phyloP scores from a whole-genome alignment of 371 early-diverging fungal species.

The Mucor saturninus region DNA sequence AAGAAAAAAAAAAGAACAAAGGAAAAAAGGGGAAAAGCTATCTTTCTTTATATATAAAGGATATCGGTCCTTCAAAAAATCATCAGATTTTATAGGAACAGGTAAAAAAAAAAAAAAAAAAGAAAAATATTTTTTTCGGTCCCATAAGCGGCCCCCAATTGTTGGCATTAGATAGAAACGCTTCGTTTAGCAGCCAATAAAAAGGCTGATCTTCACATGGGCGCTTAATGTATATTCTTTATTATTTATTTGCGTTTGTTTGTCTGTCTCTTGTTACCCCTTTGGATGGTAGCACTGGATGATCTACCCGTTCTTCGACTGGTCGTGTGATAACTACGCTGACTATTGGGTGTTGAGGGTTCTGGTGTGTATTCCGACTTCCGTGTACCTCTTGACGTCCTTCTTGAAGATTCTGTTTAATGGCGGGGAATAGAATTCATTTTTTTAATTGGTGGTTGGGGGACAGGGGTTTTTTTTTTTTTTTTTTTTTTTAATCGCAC shows the following conservation, averaged over 20 bases:
- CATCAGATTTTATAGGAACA: neutral
- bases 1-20: constrained; percentile 3
- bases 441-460: constrained; percentile 8
- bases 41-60: neutral
- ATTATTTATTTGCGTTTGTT: constrained; percentile 27
- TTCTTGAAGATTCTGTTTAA: constrained; percentile 24
- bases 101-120: neutral
- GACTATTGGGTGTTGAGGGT: constrained; percentile 13
- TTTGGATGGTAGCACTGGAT: constrained; percentile 8
- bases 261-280: constrained; percentile 30
- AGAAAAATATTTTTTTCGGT: neutral
- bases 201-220: neutral
- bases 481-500: neutral
- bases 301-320: constrained; percentile 27
- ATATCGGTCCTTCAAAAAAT: neutral
- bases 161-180: neutral
- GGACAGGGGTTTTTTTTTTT: neutral
- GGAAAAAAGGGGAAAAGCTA: neutral
- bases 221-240: neutral
- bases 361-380: constrained; percentile 38
- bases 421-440: neutral
- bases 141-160: constrained; percentile 2
- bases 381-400: constrained; percentile 27
- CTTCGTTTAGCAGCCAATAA: neutral
- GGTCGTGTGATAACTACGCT: neutral